phyloP scores from a whole-genome alignment of 163 green algal species.

The Chlamydomonas reinhardtii region DNA sequence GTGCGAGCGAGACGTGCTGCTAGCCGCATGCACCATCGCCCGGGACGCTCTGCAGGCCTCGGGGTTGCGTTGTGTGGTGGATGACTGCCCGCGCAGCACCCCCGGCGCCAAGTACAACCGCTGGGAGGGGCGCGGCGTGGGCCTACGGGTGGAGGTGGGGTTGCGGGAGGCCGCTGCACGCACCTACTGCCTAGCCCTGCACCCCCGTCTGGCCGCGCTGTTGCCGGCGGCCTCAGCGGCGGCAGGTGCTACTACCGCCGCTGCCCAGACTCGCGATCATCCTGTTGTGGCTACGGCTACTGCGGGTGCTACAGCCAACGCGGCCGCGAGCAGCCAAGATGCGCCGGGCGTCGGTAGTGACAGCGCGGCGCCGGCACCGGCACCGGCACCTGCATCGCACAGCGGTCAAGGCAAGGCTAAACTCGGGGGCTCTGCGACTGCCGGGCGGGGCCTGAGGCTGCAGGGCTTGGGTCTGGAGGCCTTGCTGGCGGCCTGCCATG shows the following conservation, averaged over 20 bases:
- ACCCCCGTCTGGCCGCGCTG: constrained; percentile 12
- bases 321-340: too few relatives aligned
- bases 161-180: not conserved
- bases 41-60: not conserved
- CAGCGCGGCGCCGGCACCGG: not conserved
- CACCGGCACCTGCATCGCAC: not conserved
- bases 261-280: not conserved
- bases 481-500: constrained; percentile 15
- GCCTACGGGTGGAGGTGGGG: constrained; percentile 22
- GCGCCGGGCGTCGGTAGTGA: too few relatives aligned
- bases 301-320: too few relatives aligned
- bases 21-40: not conserved
- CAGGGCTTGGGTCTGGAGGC: not conserved
- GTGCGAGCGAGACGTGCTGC: not conserved
- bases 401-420: too few relatives aligned
- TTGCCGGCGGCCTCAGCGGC: not conserved
- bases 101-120: constrained; percentile 38
- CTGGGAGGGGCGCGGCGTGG: constrained; percentile 42
- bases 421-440: not conserved
- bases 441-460: not conserved
- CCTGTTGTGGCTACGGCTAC: too few relatives aligned
- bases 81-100: constrained; percentile 15
- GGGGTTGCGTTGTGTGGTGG: not conserved
- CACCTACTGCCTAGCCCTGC: constrained; percentile 26
- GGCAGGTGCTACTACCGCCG: not conserved